Conservation (phyloP, 2,329 filamentous ascomycete species). For the Leptosphaerulina australis region DNA sequence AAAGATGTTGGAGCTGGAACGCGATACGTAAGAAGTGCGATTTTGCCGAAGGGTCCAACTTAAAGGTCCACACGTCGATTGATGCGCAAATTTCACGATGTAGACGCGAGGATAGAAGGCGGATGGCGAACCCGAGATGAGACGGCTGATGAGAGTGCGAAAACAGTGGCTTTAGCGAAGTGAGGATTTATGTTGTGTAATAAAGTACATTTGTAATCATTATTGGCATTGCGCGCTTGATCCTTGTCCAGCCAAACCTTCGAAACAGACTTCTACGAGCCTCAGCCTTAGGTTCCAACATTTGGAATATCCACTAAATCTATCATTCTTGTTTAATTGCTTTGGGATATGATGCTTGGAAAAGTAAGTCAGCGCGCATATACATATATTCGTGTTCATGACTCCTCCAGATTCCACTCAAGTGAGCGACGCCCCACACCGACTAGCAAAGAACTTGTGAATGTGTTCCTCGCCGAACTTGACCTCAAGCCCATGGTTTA, state of each 20-base stretch:
- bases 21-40: conserved; percentile 13
- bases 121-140: background rate
- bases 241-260: background rate
- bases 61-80: conserved; percentile 6
- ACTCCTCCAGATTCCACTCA: background rate
- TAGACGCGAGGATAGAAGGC: background rate
- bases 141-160: background rate
- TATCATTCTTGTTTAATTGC: background rate
- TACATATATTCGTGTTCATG: conserved; percentile 1
- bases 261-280: background rate
- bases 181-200: background rate
- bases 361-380: too few relatives aligned
- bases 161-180: background rate
- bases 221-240: conserved; percentile 6
- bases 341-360: background rate
- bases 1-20: conserved; percentile 9
- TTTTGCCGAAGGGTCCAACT: conserved; percentile 15
- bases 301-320: background rate
- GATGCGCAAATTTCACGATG: conserved; percentile 4
- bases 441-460: background rate
- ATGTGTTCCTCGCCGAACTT: background rate
- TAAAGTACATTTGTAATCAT: conserved; percentile 16
- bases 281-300: background rate
- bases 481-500: background rate
- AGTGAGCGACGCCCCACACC: background rate